phyloP scores from a whole-genome alignment of 2,329 filamentous ascomycete species.

The Beauveria rudraprayagi region DNA sequence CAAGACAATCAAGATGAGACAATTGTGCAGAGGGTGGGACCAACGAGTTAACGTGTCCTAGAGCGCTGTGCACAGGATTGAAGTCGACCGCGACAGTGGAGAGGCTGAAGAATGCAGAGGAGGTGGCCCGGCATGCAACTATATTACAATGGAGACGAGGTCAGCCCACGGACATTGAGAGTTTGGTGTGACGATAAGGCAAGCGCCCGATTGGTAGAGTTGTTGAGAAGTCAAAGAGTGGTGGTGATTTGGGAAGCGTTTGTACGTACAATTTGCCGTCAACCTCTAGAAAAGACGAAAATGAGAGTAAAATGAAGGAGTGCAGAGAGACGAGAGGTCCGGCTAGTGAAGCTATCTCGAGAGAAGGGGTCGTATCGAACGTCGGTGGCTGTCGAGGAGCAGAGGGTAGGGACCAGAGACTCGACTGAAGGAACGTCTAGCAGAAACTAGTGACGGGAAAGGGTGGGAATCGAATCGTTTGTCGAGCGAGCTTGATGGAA shows the following conservation, averaged over 20 bases:
- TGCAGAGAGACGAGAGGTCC: neutral
- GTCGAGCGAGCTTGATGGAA: slow-evolving; percentile 5
- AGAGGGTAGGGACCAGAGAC: neutral
- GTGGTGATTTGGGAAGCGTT: slow-evolving; percentile 23
- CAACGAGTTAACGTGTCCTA: slow-evolving; percentile 60
- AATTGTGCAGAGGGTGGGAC: slow-evolving; percentile 45
- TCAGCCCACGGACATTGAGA: slow-evolving; percentile 25
- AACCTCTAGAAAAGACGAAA: slow-evolving; percentile 12
- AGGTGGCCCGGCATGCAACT: slow-evolving; percentile 31
- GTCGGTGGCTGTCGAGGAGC: neutral
- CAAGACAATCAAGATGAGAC: slow-evolving; percentile 39
- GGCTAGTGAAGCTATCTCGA: slow-evolving; percentile 1
- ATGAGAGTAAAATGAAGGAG: slow-evolving; percentile 10
- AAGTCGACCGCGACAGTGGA: slow-evolving; percentile 36
- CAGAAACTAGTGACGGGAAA: slow-evolving; percentile 8
- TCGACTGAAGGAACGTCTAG: slow-evolving; percentile 4
- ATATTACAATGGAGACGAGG: slow-evolving; percentile 15
- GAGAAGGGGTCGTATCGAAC: neutral
- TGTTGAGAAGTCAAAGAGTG: slow-evolving; percentile 21
- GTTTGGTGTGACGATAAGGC: slow-evolving; percentile 25
- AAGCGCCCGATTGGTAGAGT: slow-evolving; percentile 16
- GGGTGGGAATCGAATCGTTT: slow-evolving; percentile 4
- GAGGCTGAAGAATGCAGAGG: slow-evolving; percentile 28
- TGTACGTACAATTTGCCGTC: slow-evolving; percentile 33
- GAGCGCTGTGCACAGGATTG: slow-evolving; percentile 35